Evolutionary conservation across 768 basidiomycete species (phyloP).

Genomic region (Chalciporus pseudorubinellus): DNA sequence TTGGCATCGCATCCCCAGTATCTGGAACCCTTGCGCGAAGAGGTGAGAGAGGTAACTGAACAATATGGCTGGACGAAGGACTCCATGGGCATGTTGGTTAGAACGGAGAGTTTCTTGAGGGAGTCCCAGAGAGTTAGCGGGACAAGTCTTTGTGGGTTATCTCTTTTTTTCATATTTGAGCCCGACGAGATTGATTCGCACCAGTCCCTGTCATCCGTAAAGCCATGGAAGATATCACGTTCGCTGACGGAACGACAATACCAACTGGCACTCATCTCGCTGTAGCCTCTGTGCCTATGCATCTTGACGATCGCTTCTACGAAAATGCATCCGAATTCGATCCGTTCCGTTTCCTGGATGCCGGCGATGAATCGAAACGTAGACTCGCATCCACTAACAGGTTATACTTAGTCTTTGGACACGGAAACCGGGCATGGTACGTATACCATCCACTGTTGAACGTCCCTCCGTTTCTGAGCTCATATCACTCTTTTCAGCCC

Average conservation of each 20-base stretch:
- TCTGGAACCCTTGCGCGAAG: constrained; percentile 39
- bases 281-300: constrained; percentile 32
- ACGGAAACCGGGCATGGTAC: constrained; percentile 36
- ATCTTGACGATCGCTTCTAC: constrained; percentile 42
- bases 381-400: constrained; percentile 30
- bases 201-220: constrained; percentile 34
- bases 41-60: constrained; percentile 33
- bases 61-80: constrained; percentile 34
- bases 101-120: constrained; percentile 44
- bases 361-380: constrained; percentile 24
- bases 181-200: constrained; percentile 4
- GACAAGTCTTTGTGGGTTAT: constrained; percentile 31
- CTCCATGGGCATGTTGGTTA: constrained; percentile 33
- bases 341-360: constrained; percentile 39
- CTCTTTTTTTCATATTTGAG: background rate
- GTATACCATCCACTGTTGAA: constrained; percentile 8
- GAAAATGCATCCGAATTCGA: constrained; percentile 41
- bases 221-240: constrained; percentile 32
- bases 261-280: constrained; percentile 40
- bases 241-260: constrained; percentile 35
- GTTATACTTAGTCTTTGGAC: constrained; percentile 37
- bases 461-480: constrained; percentile 4
- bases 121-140: constrained; percentile 39
- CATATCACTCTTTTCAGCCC: constrained; percentile 28
- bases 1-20: constrained; percentile 41